phyloP scores from a whole-genome alignment of 495 filamentous ascomycete genomes.

The Penicillium chermesinum region DNA sequence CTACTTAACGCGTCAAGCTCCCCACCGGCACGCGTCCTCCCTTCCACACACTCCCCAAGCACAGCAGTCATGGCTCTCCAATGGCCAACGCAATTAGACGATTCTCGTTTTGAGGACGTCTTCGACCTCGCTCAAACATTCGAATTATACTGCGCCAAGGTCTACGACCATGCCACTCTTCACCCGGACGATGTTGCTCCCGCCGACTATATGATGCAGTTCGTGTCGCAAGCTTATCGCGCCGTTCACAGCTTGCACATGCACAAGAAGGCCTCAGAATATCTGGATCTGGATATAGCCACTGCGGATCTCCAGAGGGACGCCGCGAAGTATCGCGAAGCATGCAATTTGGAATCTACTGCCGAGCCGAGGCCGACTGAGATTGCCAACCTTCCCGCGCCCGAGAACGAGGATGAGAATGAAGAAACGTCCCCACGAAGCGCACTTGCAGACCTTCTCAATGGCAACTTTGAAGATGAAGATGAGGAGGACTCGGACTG shows the following conservation, averaged over 20 bases:
- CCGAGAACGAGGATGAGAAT: neutral
- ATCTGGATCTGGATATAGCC: slow-evolving; percentile 3
- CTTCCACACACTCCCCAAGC: neutral
- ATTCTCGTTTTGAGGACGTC: slow-evolving; percentile 6
- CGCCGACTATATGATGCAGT: slow-evolving; percentile 11
- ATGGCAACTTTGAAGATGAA: slow-evolving; percentile 6
- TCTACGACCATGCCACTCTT: slow-evolving; percentile 7
- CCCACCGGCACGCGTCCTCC: neutral
- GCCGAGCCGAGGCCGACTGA: neutral
- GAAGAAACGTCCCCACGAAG: neutral
- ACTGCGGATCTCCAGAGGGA: slow-evolving; percentile 6
- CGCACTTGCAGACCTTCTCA: neutral
- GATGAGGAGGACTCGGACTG: slow-evolving; percentile 11
- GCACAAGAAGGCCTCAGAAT: slow-evolving; percentile 5
- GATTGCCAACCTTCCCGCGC: neutral
- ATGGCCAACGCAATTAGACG: slow-evolving; percentile 6
- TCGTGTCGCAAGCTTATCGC: slow-evolving; percentile 13
- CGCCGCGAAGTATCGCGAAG: slow-evolving; percentile 1
- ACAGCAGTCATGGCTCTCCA: slow-evolving; percentile 4
- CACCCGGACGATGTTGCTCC: slow-evolving; percentile 4
- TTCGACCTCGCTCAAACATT: slow-evolving; percentile 11
- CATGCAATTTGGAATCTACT: neutral
- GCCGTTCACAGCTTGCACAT: slow-evolving; percentile 13
- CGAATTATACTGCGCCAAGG: slow-evolving; percentile 13
- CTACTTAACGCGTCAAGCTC: neutral